Percentiles rank a stretch among this genome's conserved stretches.
phyloP scores from a whole-genome alignment of 2,329 filamentous ascomycete genomes.

The Aspergillus udagawae region DNA sequence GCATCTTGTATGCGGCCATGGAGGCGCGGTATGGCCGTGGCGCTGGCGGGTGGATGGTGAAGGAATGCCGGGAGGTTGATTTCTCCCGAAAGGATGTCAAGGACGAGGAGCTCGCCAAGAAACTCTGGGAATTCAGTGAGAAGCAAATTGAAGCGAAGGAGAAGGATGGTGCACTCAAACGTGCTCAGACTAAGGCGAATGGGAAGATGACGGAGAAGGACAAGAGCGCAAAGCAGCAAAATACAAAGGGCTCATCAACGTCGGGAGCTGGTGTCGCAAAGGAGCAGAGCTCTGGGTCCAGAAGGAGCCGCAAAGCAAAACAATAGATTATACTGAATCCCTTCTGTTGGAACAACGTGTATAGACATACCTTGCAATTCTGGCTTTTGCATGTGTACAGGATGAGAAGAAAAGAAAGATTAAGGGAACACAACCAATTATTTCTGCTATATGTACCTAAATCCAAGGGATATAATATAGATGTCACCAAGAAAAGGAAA shows the following conservation, averaged over 20 bases:
- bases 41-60: conserved; percentile 68
- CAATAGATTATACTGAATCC: conserved; percentile 12
- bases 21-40: conserved; percentile 65
- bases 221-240: conserved; percentile 17
- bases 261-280: conserved; percentile 14
- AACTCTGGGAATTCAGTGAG: conserved; percentile 86
- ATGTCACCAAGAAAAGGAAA: conserved; percentile 25
- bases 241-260: conserved; percentile 14
- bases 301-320: conserved; percentile 36
- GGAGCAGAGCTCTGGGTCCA: conserved; percentile 34
- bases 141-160: conserved; percentile 76
- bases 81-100: conserved; percentile 68
- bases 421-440: background rate
- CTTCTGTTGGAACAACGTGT: background rate
- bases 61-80: conserved; percentile 79
- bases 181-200: conserved; percentile 47
- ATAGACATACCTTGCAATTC: background rate
- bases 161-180: conserved; percentile 66
- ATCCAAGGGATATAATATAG: conserved; percentile 1
- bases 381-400: background rate
- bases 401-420: background rate
- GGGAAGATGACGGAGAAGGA: conserved; percentile 45
- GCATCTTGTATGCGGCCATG: conserved; percentile 80
- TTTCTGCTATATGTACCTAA: background rate
- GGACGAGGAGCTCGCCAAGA: conserved; percentile 75